Conservation (phyloP, 116 monocot species). For the Papilionanthe hybrid region DNA sequence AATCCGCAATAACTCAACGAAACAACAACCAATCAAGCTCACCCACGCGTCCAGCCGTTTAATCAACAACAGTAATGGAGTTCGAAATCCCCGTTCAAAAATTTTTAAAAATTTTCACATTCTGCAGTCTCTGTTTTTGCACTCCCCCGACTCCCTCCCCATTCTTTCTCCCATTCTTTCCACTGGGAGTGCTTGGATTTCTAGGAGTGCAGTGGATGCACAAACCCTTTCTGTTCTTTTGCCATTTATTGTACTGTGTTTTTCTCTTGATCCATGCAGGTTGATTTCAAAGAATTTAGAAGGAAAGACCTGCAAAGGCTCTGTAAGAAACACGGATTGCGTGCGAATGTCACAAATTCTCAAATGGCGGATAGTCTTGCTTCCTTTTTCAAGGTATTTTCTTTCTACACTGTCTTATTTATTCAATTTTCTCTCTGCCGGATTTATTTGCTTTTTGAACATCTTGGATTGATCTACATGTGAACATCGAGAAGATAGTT, state of each 20-base stretch:
- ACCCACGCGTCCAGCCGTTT: too few species aligned
- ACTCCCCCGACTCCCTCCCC: not conserved
- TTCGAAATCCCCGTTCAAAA: not conserved
- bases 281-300: conserved; percentile 15
- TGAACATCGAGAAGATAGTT: not conserved
- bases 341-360: conserved; percentile 14
- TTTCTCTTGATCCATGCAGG: not conserved
- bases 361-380: conserved; percentile 18
- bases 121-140: not conserved
- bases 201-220: not conserved
- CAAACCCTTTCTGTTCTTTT: not conserved
- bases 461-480: not conserved
- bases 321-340: conserved; percentile 14
- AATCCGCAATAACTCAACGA: too few species aligned
- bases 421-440: not conserved
- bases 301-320: conserved; percentile 21
- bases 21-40: too few species aligned
- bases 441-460: not conserved
- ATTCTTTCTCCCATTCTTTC: not conserved
- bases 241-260: not conserved
- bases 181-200: not conserved
- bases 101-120: not conserved
- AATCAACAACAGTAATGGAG: too few species aligned
- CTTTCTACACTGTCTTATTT: not conserved
- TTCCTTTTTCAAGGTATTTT: conserved; percentile 14